Conservation (phyloP, 306 rosid species). For the Pterocarpus macrocarpus region DNA sequence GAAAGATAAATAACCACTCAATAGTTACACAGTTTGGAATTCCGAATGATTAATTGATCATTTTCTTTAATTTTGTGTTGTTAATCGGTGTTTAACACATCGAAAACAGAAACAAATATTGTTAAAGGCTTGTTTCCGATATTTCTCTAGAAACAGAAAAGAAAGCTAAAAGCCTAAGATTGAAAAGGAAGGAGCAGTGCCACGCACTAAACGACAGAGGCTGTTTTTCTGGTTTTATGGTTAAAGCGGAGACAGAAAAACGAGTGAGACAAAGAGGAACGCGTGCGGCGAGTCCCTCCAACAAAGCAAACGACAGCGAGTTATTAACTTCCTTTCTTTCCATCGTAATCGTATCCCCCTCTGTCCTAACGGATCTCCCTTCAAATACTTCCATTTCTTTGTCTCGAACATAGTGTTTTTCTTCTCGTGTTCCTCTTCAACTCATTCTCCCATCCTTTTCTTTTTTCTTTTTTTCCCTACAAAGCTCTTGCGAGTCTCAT, state of each 20-base stretch:
- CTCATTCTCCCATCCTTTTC: not conserved
- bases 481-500: slow-evolving; percentile 42
- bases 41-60: no score
- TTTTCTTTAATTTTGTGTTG: no score
- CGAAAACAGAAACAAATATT: no score
- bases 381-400: not conserved
- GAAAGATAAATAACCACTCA: no score
- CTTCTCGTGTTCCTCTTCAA: no score
- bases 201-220: not conserved
- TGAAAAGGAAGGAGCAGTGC: not conserved
- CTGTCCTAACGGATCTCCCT: no score
- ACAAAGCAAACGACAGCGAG: not conserved
- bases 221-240: not conserved
- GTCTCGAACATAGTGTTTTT: no score
- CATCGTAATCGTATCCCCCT: not conserved
- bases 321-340: not conserved
- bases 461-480: not conserved
- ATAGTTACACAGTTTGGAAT: no score
- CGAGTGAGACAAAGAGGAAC: no score
- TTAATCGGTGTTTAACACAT: no score
- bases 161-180: not conserved
- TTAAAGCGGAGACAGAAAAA: not conserved
- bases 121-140: not conserved
- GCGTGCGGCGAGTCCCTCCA: not conserved
- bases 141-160: not conserved